Evolutionary conservation across 768 basidiomycete genomes (phyloP), one percentile per base, ranked within the genome.

Genomic region (Pleurotus ostreatus): DNA sequence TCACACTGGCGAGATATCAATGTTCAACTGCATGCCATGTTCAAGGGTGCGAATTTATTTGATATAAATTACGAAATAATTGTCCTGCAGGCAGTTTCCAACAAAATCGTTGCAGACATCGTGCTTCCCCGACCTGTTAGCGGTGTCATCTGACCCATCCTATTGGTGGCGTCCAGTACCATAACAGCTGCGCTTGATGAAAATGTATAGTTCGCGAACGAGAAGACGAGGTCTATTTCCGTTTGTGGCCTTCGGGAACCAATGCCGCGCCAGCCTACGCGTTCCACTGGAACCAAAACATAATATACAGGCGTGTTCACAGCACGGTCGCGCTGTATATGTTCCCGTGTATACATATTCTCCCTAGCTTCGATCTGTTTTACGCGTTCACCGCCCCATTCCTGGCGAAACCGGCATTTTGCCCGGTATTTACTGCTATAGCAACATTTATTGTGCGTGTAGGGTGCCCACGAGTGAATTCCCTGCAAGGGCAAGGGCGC

Each of bases 21-120:
- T 49, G 48, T 37, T 26, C 22, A 18, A 16, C 6, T 34, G 30
- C 30, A 39, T 3, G 22, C 51, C 51, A 41, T 53, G 51, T 53
- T 53, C 51, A 23, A 53, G 51, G 51, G 51, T 53, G 38, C 39
- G 23, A 53, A 40, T 41, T 38, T 20, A 18, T 53, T 53, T 16
- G 22, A 11, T 43, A 53, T 22, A 53, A 53, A 41, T 53, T 53
- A 53, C 51, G 51, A 41, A 53, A 53, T 41, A 53, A 40, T 22
- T 23, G 23, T 40, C 51, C 51, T 38, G 39, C 39, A 41, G 37
- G 51, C 51, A 22, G 25, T 53, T n/a, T 20, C 30, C 51, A 37
- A 39, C 34, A 39, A n/a, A 53, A 22, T 53, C 51, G 22, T 20
- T 23, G 51, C 23, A 20, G 34, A 23, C 38, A 38, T 53, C 39